Percentiles rank a stretch among this genome's conserved stretches.
Evolutionary conservation across 2,329 filamentous ascomycete species (phyloP).

Genomic region (Leptographium wingfieldii): DNA sequence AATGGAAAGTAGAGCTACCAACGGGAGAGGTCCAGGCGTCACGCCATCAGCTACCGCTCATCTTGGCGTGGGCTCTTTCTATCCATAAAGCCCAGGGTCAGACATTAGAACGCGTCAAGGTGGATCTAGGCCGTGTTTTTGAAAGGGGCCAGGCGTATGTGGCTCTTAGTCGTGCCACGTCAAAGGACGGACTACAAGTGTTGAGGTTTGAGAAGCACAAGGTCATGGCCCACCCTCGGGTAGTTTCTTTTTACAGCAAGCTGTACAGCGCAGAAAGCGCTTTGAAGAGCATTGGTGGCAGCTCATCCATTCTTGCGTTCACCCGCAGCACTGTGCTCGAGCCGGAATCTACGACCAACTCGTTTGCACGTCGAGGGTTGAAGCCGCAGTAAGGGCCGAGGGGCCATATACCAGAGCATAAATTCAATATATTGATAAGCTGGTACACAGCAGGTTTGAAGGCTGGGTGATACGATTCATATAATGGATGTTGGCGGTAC

Average conservation of each 20-base stretch:
- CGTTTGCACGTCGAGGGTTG: not conserved
- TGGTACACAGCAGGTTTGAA: not conserved
- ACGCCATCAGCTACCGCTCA: conserved; percentile 70
- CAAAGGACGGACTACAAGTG: conserved; percentile 76
- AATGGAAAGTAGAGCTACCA: conserved; percentile 95
- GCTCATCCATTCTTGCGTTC: conserved; percentile 28
- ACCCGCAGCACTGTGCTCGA: conserved; percentile 14
- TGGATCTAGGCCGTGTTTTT: conserved; percentile 83
- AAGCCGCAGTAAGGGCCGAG: not conserved
- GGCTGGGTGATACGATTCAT: not conserved
- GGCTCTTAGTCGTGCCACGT: conserved; percentile 83
- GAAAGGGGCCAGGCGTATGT: conserved; percentile 98
- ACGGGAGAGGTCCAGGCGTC: conserved; percentile 88
- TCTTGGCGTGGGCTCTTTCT: conserved; percentile 90
- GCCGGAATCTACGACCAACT: not conserved
- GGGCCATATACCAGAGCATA: not conserved
- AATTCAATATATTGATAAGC: not conserved
- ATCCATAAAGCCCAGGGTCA: conserved; percentile 98
- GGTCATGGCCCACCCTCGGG: conserved; percentile 86
- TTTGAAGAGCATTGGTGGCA: conserved; percentile 16
- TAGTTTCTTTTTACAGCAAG: conserved; percentile 74
- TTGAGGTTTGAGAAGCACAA: conserved; percentile 77
- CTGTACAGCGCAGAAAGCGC: conserved; percentile 56
- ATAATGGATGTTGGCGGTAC: not conserved
- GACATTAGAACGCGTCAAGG: conserved; percentile 85